Percentiles rank a stretch among this genome's conserved stretches.
Evolutionary conservation across 2,329 filamentous ascomycete genomes (phyloP).

Genomic region (Pestalotiopsis sp.): DNA sequence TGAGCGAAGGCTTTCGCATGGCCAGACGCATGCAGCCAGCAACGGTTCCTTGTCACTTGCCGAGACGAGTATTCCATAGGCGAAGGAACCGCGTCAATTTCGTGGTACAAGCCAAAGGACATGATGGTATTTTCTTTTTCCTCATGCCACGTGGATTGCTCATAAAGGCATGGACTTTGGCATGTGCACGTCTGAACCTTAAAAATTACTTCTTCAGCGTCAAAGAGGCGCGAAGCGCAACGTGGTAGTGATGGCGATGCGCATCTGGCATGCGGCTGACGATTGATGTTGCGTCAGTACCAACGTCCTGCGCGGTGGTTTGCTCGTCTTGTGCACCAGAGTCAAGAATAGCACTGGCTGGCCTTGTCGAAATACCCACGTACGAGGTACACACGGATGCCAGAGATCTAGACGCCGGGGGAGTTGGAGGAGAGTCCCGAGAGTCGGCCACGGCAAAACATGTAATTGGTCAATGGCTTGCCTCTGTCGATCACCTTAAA

Average conservation of each 20-base stretch:
- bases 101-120: neutral
- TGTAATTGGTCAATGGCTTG: constrained; percentile 34
- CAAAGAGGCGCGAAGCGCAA: neutral
- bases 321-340: neutral
- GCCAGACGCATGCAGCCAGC: neutral
- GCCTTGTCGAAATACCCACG: neutral
- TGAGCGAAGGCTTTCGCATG: neutral
- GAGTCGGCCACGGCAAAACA: constrained; percentile 28
- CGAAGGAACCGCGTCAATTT: neutral
- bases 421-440: constrained; percentile 21
- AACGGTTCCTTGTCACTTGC: neutral
- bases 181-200: neutral
- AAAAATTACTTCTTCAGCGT: neutral
- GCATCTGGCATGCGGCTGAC: neutral
- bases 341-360: neutral
- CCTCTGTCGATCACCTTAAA: constrained; percentile 23
- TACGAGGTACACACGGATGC: neutral
- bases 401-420: neutral
- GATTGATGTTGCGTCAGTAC: neutral
- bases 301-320: neutral
- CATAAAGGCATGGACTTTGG: neutral
- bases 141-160: neutral
- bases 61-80: neutral
- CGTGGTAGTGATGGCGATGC: neutral
- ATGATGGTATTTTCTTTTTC: neutral